Evolutionary conservation across 164 flowering plant species (phyloP).

Genomic region (Magnolia kwangsiensis): DNA sequence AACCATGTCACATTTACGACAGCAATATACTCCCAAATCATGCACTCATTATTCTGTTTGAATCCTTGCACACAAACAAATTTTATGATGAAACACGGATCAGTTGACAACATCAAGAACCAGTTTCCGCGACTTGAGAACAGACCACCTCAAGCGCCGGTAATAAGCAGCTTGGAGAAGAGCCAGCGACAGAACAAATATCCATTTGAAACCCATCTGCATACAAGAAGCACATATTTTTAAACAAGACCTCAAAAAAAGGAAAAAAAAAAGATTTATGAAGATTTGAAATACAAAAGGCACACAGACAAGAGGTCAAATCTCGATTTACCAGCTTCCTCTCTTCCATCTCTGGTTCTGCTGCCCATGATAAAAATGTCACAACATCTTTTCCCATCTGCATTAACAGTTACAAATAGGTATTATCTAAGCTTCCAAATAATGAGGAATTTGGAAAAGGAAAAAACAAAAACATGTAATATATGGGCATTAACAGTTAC

Average conservation of each 20-base stretch:
- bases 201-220: constrained; percentile 43
- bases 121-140: constrained; percentile 33
- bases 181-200: constrained; percentile 34
- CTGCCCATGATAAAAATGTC: constrained; percentile 79
- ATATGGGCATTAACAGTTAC: not conserved
- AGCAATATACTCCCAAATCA: constrained; percentile 10
- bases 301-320: not conserved
- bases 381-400: constrained; percentile 95
- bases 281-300: not conserved
- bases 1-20: constrained; percentile 10
- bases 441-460: not conserved
- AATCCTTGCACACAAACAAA: constrained; percentile 2
- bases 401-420: not conserved
- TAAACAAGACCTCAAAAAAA: not conserved
- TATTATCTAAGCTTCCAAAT: not conserved
- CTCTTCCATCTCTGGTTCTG: constrained; percentile 95
- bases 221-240: not conserved
- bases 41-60: constrained; percentile 16
- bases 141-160: constrained; percentile 36
- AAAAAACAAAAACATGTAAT: not conserved
- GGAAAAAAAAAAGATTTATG: not conserved
- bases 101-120: constrained; percentile 33
- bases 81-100: not conserved
- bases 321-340: constrained; percentile 60
- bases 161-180: constrained; percentile 39